Conservation (phyloP, 306 rosid genomes). For the Trifolium subterraneum region DNA sequence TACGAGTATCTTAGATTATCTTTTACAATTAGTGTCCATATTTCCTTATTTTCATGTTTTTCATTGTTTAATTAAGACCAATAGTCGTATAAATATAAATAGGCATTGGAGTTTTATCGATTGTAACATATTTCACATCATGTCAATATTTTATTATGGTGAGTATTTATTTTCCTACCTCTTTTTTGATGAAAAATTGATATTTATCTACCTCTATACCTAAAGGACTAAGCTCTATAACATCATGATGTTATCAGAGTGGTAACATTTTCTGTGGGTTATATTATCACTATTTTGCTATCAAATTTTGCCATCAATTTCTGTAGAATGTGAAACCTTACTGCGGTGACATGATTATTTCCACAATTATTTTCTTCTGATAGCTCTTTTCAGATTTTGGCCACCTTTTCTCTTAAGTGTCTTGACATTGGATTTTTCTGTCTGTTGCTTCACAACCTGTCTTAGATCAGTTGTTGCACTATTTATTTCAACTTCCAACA, state of each 20-base stretch:
- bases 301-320: background rate
- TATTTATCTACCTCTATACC: background rate
- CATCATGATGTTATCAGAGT: background rate
- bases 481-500: background rate
- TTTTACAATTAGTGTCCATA: slow-evolving; percentile 1
- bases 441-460: background rate
- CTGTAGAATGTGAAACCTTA: background rate
- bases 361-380: background rate
- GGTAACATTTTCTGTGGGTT: background rate
- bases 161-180: background rate
- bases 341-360: background rate
- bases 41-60: background rate
- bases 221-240: background rate
- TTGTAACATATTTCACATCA: background rate
- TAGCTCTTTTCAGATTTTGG: background rate
- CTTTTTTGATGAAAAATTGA: too few relatives aligned
- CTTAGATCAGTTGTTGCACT: background rate
- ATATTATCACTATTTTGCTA: background rate
- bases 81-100: background rate
- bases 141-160: background rate
- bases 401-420: background rate
- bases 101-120: background rate
- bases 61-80: background rate
- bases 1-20: background rate
- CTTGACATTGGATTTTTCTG: too few relatives aligned